Percentiles rank a stretch among this genome's conserved stretches.
Conservation (phyloP, 352 stramenopile species). For the Phytophthora meadii region DNA sequence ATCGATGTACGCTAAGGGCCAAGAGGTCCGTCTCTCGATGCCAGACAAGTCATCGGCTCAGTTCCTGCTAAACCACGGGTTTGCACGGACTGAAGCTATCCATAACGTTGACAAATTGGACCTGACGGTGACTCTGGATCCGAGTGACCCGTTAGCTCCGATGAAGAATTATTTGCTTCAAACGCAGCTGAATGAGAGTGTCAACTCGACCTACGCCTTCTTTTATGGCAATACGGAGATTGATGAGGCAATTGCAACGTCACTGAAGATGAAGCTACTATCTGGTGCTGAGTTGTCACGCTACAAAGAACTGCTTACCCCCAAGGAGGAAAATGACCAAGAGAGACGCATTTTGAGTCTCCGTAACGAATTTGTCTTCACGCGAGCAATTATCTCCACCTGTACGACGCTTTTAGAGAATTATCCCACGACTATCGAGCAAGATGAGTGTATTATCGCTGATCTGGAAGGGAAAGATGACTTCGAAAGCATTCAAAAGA, state of each 20-base stretch:
- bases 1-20: constrained; percentile 29
- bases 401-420: constrained; percentile 48
- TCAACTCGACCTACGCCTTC: constrained; percentile 53
- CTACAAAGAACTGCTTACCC: constrained; percentile 38
- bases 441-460: constrained; percentile 31
- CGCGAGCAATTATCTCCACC: constrained; percentile 47
- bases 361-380: constrained; percentile 59
- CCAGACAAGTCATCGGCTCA: constrained; percentile 47
- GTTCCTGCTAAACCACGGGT: constrained; percentile 59
- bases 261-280: constrained; percentile 59
- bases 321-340: constrained; percentile 12
- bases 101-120: constrained; percentile 50
- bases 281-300: constrained; percentile 37
- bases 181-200: constrained; percentile 45
- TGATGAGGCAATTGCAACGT: constrained; percentile 25
- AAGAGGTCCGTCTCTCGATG: constrained; percentile 43
- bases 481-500: constrained; percentile 18
- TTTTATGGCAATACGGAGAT: constrained; percentile 29
- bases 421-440: constrained; percentile 45
- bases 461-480: constrained; percentile 12
- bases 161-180: constrained; percentile 51
- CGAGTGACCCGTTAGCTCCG: constrained; percentile 37
- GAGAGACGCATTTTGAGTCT: constrained; percentile 45
- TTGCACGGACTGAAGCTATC: constrained; percentile 31
- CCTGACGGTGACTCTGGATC: constrained; percentile 51